A percentile compares a stretch with the other conserved stretches of the same genome.
Evolutionary conservation across 306 rosid species (phyloP).

Genomic region (Vigna angularis): DNA sequence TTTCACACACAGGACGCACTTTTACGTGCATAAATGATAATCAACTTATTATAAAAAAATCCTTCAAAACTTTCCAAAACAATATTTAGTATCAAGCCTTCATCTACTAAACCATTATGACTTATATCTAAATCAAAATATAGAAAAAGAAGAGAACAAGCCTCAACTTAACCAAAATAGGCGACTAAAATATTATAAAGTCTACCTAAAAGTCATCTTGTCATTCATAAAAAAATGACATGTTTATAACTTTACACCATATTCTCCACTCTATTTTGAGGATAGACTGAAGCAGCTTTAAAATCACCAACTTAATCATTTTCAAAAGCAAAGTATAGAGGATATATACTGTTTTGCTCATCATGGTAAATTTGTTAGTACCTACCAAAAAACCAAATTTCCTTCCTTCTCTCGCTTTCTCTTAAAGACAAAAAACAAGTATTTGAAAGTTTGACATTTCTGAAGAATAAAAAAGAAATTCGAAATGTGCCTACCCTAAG

Average conservation of each 20-base stretch:
- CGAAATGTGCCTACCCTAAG: not conserved
- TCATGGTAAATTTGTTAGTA: slow-evolving; percentile 9
- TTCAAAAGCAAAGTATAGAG: slow-evolving; percentile 24
- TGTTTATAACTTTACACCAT: slow-evolving; percentile 4
- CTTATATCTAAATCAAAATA: not conserved
- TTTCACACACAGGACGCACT: slow-evolving; percentile 18
- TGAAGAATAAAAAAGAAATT: not conserved
- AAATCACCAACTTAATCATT: slow-evolving; percentile 24
- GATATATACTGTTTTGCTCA: slow-evolving; percentile 12
- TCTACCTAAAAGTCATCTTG: not conserved
- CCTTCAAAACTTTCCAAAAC: slow-evolving; percentile 2
- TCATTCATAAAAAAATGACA: not conserved
- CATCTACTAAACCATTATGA: slow-evolving; percentile 3
- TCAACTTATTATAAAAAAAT: slow-evolving; percentile 9
- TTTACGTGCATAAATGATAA: slow-evolving; percentile 28
- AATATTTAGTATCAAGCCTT: not conserved
- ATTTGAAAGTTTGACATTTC: not conserved
- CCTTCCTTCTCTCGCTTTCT: not conserved
- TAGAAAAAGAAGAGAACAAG: not conserved
- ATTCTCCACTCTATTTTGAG: slow-evolving; percentile 9
- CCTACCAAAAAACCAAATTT: not conserved
- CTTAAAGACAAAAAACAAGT: not conserved
- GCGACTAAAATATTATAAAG: not conserved
- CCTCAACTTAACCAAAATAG: not conserved
- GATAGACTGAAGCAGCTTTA: slow-evolving; percentile 5